These are phyloP conservation scores for Nakaseomyces glabratus DNA, from an alignment of 1,139 yeast genomes.

Conservation along the genomic window DNA sequence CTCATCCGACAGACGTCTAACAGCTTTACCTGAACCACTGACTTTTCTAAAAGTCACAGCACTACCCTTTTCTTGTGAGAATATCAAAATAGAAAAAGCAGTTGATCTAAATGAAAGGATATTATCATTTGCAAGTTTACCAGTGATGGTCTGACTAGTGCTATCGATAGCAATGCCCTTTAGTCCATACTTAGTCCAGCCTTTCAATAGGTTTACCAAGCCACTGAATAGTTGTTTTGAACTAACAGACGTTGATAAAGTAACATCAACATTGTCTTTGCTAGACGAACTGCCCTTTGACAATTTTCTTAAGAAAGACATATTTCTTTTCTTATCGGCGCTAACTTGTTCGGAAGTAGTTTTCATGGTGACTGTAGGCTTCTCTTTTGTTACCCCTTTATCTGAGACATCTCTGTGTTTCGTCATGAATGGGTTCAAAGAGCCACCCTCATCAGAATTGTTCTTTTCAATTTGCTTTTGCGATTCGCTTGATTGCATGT, in stretches of 20 bases:
- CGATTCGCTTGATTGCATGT: conserved; percentile 22
- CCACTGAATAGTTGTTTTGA: conserved; percentile 52
- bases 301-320: conserved; percentile 50
- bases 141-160: conserved; percentile 41
- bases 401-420: too few relatives aligned
- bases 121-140: conserved; percentile 53
- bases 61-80: conserved; percentile 35
- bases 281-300: conserved; percentile 35
- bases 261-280: conserved; percentile 13
- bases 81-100: conserved; percentile 49
- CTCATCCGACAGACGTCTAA: conserved; percentile 46
- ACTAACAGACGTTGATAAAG: conserved; percentile 35
- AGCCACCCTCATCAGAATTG: neutral
- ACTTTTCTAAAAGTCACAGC: conserved; percentile 46
- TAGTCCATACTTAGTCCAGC: conserved; percentile 68
- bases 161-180: conserved; percentile 45
- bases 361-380: conserved; percentile 1
- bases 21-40: conserved; percentile 64
- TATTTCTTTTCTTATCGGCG: conserved; percentile 16
- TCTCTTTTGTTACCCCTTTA: conserved; percentile 5
- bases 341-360: conserved; percentile 16
- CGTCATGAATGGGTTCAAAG: conserved; percentile 7
- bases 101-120: conserved; percentile 57
- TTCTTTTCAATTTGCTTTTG: neutral
- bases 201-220: conserved; percentile 48